These are phyloP conservation scores for Calocybe cyanea DNA, from an alignment of 768 basidiomycete genomes.

Conservation along the genomic window DNA sequence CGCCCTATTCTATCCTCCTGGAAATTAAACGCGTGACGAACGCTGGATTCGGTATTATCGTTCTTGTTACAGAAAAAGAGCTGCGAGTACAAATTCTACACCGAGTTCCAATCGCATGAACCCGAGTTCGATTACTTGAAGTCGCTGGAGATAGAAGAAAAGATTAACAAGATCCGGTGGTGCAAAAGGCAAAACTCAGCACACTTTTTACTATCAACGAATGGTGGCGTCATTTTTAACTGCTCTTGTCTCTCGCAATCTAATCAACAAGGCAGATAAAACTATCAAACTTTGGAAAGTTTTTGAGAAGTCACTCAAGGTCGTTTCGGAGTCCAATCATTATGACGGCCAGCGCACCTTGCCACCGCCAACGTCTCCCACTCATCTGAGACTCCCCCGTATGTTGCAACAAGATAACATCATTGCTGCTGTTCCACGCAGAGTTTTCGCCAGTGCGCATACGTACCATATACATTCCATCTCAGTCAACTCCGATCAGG, in stretches of 20 bases:
- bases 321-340: constrained; percentile 96
- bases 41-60: constrained; percentile 19
- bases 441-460: constrained; percentile 98
- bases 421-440: constrained; percentile 96
- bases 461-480: constrained; percentile 99
- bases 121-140: constrained; percentile 99
- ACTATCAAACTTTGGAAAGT: constrained; percentile 99
- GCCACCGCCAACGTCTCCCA: constrained; percentile 53
- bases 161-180: constrained; percentile 99
- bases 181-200: constrained; percentile 97
- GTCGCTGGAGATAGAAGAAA: constrained; percentile 99
- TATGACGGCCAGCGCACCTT: constrained; percentile 72
- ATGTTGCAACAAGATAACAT: constrained; percentile 96
- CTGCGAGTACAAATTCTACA: constrained; percentile 99
- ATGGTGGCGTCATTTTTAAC: constrained; percentile 57
- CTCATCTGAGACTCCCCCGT: constrained; percentile 80
- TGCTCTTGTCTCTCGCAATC: background rate
- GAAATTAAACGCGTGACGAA: constrained; percentile 10
- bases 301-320: constrained; percentile 95
- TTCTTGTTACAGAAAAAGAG: constrained; percentile 82
- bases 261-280: constrained; percentile 65
- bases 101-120: constrained; percentile 99
- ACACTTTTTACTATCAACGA: constrained; percentile 95
- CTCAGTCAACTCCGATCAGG: constrained; percentile 98
- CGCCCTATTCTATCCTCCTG: constrained; percentile 8